Evolutionary conservation across 352 stramenopile genomes (phyloP).

Genomic region (Phytopythium chamaehyphon): DNA sequence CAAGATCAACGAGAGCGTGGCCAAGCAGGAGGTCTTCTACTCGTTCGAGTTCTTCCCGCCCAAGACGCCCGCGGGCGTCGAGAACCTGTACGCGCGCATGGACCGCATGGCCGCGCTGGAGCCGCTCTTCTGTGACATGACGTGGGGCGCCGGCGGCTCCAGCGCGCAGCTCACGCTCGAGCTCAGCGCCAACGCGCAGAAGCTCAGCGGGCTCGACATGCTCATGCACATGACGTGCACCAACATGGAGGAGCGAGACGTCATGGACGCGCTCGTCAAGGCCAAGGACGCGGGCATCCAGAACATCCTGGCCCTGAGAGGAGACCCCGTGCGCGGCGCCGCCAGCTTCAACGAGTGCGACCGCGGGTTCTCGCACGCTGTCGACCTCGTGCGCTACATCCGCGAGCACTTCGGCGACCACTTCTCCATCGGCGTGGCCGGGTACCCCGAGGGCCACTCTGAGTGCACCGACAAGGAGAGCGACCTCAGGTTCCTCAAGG

Average conservation of each 20-base stretch:
- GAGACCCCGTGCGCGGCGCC: conserved; percentile 93
- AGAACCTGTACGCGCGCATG: conserved; percentile 97
- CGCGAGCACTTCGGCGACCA: conserved; percentile 91
- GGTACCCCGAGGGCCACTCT: conserved; percentile 97
- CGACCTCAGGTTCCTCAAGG: conserved; percentile 97
- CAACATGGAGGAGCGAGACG: conserved; percentile 95
- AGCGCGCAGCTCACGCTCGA: conserved; percentile 96
- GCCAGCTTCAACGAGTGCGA: conserved; percentile 89
- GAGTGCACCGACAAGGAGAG: conserved; percentile 85
- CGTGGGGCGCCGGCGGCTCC: conserved; percentile 97
- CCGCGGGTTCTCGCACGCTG: conserved; percentile 91
- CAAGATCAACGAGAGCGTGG: conserved; percentile 82
- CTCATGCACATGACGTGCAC: conserved; percentile 98
- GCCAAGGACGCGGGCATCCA: conserved; percentile 93
- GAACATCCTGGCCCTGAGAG: conserved; percentile 98
- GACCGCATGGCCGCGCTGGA: conserved; percentile 93
- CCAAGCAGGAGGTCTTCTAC: conserved; percentile 88
- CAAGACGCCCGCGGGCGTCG: conserved; percentile 93
- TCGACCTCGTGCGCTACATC: conserved; percentile 98
- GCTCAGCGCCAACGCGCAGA: conserved; percentile 90
- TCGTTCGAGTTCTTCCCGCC: conserved; percentile 99
- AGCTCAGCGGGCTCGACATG: conserved; percentile 89
- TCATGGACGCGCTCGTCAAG: conserved; percentile 90
- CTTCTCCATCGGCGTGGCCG: conserved; percentile 96
- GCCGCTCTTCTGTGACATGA: conserved; percentile 98